A percentile compares a stretch with the other conserved stretches of the same genome.
phyloP scores from a whole-genome alignment of 495 filamentous ascomycete species.

The Podospora tetraspora region DNA sequence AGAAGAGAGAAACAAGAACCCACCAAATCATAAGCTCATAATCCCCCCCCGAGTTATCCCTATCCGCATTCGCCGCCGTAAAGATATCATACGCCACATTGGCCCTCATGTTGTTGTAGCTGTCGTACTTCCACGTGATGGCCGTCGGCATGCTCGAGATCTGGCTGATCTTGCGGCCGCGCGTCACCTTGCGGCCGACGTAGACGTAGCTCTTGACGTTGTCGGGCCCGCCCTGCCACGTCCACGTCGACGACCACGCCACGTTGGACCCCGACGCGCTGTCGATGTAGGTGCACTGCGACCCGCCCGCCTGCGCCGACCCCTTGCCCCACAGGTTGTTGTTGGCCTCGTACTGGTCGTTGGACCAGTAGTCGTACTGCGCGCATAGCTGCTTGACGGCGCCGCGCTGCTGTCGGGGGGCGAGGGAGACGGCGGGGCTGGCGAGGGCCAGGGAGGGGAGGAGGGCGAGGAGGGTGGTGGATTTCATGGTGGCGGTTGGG shows the following conservation, averaged over 20 bases:
- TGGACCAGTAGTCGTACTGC: constrained; percentile 35
- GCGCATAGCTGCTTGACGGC: constrained; percentile 30
- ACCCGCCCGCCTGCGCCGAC: constrained; percentile 30
- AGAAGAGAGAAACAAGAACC: neutral
- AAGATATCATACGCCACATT: constrained; percentile 48
- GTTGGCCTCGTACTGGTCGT: constrained; percentile 38
- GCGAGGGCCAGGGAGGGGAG: constrained; percentile 2
- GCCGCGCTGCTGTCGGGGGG: constrained; percentile 4
- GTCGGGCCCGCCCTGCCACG: constrained; percentile 37
- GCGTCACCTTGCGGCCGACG: constrained; percentile 25
- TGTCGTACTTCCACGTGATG: constrained; percentile 38
- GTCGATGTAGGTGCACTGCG: constrained; percentile 41
- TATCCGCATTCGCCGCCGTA: constrained; percentile 41
- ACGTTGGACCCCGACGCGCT: constrained; percentile 25
- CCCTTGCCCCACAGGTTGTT: constrained; percentile 46
- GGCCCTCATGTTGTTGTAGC: constrained; percentile 32
- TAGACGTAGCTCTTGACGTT: constrained; percentile 46
- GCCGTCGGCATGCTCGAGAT: constrained; percentile 36
- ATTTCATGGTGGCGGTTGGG: neutral
- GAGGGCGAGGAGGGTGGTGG: neutral
- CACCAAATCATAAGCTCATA: constrained; percentile 51
- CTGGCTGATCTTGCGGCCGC: constrained; percentile 31
- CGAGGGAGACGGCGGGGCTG: neutral
- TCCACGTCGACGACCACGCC: constrained; percentile 40
- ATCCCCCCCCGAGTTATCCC: constrained; percentile 40